Evolutionary conservation across 768 basidiomycete species (phyloP), one percentile per base, ranked within the genome.

Genomic region (Macrolepiota dolichaula): DNA sequence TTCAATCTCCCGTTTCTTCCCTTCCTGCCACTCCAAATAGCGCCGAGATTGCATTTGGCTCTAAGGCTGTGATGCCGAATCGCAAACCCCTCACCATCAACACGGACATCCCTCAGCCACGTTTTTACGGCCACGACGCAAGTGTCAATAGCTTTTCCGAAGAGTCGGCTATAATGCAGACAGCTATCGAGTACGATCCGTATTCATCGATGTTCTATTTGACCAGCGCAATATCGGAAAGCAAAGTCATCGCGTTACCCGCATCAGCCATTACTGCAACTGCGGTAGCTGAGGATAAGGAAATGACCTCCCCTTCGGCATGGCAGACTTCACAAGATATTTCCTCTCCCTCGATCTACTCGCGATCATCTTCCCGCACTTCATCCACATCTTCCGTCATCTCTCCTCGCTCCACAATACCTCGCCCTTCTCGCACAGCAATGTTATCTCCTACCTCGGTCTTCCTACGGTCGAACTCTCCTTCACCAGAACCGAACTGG

Each of bases 161-260:
- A 38, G 74, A 77, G 17, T 85, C 86, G 35, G 87, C 87, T 27
- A 77, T 79, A 64, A 89, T 91, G 88, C 88, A 87, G 61, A 91
- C 89, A 19, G 89, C 89, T 40, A 83, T 89, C 51, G 89, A 90
- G 71, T 81, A 82, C 58, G 85, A 82, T 57, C 78, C 81, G 12
- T 85, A 83, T 66, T 79, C 82, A 17, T 85, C 85, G 0, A 81
- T 82, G 57, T 85, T 82, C 64, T 85, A 81, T 65, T 72, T 85
- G 57, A 75, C 76, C 57, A 81, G 79, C 38, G 76, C 81, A 2
- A 70, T 75, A 38, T 77, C 78, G 68, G 68, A 67, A 25, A 77
- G 75, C 57, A 72, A 75, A 59, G 63, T 78, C 35, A 70, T 76
- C 53, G 67, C 69, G 49, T 72, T 77, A 64, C 77, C 73, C 66